These are phyloP conservation scores for Fonsecaea pugnacius DNA, from an alignment of 2,329 filamentous ascomycete species.

Conservation along the genomic window DNA sequence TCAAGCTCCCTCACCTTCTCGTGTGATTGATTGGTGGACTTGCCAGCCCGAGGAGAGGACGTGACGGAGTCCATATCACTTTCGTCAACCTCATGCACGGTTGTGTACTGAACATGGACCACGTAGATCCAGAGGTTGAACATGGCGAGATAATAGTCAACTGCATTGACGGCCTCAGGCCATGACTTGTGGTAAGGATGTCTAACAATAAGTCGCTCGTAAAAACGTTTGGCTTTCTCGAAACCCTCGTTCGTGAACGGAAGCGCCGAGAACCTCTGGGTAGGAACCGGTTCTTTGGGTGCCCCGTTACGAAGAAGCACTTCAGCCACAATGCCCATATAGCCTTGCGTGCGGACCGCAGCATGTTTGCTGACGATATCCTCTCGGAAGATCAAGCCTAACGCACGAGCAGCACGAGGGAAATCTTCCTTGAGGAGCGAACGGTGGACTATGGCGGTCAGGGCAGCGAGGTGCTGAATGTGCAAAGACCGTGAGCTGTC, in stretches of 20 bases:
- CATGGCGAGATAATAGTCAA: conserved; percentile 81
- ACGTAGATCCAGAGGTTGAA: conserved; percentile 81
- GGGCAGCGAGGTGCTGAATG: conserved; percentile 64
- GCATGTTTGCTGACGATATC: conserved; percentile 61
- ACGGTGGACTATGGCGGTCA: conserved; percentile 72
- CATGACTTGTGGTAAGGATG: conserved; percentile 70
- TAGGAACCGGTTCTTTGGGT: not conserved
- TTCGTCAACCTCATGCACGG: conserved; percentile 37
- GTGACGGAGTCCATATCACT: conserved; percentile 41
- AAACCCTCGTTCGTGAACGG: conserved; percentile 57
- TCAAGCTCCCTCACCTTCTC: conserved; percentile 52
- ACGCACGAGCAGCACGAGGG: conserved; percentile 71
- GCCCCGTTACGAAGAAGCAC: conserved; percentile 66
- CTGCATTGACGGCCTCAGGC: conserved; percentile 64
- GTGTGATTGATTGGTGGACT: conserved; percentile 10
- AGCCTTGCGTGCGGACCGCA: conserved; percentile 70
- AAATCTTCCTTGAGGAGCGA: conserved; percentile 74
- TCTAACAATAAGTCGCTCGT: conserved; percentile 76
- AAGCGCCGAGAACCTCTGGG: not conserved
- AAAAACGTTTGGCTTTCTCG: conserved; percentile 67
- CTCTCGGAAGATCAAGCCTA: conserved; percentile 71
- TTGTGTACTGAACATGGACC: conserved; percentile 63
- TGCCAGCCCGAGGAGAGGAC: not conserved
- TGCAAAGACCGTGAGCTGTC: conserved; percentile 45
- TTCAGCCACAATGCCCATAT: conserved; percentile 86